Percentiles rank a stretch among this genome's conserved stretches.
These are phyloP conservation scores for Micractinium sp. DNA, from an alignment of 139 green algal genomes.

Conservation along the genomic window DNA sequence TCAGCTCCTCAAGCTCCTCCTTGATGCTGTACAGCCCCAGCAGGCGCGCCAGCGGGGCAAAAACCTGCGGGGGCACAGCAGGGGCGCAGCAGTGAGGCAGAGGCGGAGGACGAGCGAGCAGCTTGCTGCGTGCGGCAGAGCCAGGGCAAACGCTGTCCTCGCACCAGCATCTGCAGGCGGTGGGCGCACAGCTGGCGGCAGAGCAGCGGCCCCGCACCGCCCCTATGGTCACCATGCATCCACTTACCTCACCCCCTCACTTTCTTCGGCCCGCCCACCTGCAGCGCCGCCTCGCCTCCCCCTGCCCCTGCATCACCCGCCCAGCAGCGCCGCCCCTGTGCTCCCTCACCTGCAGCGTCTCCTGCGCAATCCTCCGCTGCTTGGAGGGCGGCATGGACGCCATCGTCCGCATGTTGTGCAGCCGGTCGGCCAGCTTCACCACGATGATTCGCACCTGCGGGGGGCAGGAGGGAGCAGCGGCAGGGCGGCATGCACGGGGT, in stretches of 20 bases:
- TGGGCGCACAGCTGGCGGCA: too few relatives aligned
- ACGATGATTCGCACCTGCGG: conserved; percentile 83
- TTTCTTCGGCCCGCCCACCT: too few relatives aligned
- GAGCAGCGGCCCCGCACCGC: too few relatives aligned
- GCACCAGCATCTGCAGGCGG: too few relatives aligned
- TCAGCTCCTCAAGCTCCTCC: conserved; percentile 90
- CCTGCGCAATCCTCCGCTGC: conserved; percentile 77
- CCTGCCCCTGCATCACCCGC: neutral
- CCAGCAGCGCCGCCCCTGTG: conserved; percentile 53
- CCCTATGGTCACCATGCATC: too few relatives aligned
- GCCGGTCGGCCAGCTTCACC: conserved; percentile 92
- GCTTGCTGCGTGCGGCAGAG: neutral
- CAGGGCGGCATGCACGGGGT: neutral
- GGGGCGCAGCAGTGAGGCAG: neutral
- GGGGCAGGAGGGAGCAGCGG: neutral
- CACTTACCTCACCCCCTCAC: too few relatives aligned
- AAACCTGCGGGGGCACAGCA: conserved; percentile 61
- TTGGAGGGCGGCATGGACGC: conserved; percentile 81
- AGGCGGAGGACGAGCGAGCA: too few relatives aligned
- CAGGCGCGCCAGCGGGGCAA: conserved; percentile 84
- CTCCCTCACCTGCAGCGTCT: conserved; percentile 69
- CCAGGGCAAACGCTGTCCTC: too few relatives aligned
- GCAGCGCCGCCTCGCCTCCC: too few relatives aligned
- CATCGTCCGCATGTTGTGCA: conserved; percentile 98
- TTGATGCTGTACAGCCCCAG: conserved; percentile 90